phyloP scores from a whole-genome alignment of 1,284 basidiomycete genomes.

The Puccinia polysora region DNA sequence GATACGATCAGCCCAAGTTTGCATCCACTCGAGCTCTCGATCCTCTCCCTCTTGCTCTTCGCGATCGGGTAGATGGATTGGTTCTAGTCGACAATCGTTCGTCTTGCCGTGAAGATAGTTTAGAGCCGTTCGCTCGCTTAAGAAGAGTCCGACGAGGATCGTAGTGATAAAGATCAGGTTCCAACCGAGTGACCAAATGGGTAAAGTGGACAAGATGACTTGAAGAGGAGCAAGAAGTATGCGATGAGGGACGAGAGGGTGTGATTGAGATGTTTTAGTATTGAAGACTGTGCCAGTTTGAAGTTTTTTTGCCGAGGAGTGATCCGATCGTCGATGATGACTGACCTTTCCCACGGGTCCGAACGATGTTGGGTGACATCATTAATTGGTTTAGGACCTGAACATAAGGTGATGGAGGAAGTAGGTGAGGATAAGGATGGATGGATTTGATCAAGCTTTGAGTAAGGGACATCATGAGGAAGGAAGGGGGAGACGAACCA shows the following conservation, averaged over 20 bases:
- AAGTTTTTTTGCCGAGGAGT: no score
- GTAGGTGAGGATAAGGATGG: neutral
- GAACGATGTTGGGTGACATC: conserved; percentile 34
- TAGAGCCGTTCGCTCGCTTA: conserved; percentile 2
- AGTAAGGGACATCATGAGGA: neutral
- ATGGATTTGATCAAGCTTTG: neutral
- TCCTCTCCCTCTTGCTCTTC: neutral
- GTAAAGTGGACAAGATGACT: conserved; percentile 28
- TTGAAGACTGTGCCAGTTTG: neutral
- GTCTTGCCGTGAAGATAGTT: conserved; percentile 18
- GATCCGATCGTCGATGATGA: no score
- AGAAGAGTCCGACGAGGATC: conserved; percentile 3
- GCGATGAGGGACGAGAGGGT: neutral
- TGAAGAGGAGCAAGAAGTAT: no score
- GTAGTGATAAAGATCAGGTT: conserved; percentile 27
- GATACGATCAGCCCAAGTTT: conserved; percentile 1
- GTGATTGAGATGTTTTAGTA: neutral
- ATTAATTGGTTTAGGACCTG: conserved; percentile 31
- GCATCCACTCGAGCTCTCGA: conserved; percentile 5
- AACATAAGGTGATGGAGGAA: neutral
- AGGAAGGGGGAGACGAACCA: neutral
- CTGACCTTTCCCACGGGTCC: conserved; percentile 24
- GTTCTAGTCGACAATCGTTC: neutral
- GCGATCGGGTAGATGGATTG: neutral
- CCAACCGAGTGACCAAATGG: conserved; percentile 33